Evolutionary conservation across 805 yeast species (phyloP).

Genomic region (Diddensiella caesifluorescens): DNA sequence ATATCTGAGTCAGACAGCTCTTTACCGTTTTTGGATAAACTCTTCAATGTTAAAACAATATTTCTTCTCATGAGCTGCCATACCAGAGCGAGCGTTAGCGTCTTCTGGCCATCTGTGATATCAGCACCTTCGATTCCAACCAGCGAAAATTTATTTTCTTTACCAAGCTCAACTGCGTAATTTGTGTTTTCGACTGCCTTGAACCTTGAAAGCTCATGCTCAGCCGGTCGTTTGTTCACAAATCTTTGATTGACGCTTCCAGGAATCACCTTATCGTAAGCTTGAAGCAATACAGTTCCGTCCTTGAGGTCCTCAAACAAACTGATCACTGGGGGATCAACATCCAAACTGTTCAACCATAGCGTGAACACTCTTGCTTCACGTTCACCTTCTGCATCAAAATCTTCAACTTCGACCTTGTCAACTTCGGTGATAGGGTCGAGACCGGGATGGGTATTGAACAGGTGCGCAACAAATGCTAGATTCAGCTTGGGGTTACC

Average conservation of each 20-base stretch:
- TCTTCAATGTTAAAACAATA: slow-evolving; percentile 75
- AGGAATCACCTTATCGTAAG: slow-evolving; percentile 92
- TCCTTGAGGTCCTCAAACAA: slow-evolving; percentile 93
- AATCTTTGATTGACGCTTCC: slow-evolving; percentile 77
- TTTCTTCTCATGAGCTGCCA: slow-evolving; percentile 99
- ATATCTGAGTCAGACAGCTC: slow-evolving; percentile 81
- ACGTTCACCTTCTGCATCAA: slow-evolving; percentile 99
- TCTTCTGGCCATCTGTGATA: slow-evolving; percentile 86
- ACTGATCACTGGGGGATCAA: slow-evolving; percentile 87
- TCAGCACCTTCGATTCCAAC: slow-evolving; percentile 99
- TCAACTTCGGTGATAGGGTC: slow-evolving; percentile 91
- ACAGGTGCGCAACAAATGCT: slow-evolving; percentile 95
- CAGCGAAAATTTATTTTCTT: slow-evolving; percentile 82
- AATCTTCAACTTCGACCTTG: slow-evolving; percentile 91
- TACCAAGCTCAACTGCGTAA: slow-evolving; percentile 95
- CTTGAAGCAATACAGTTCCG: slow-evolving; percentile 83
- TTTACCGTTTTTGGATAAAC: slow-evolving; percentile 64
- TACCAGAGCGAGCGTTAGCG: slow-evolving; percentile 84
- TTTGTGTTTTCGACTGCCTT: slow-evolving; percentile 97
- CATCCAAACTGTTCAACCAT: slow-evolving; percentile 96
- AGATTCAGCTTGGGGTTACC: slow-evolving; percentile 96
- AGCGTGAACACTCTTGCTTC: slow-evolving; percentile 97
- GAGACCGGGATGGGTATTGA: slow-evolving; percentile 94
- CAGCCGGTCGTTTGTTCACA: slow-evolving; percentile 77
- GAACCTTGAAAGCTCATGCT: slow-evolving; percentile 81